Percentiles rank a stretch among this genome's conserved stretches.
Evolutionary conservation across 2,329 filamentous ascomycete genomes (phyloP).

Genomic region (Knufia petricola): DNA sequence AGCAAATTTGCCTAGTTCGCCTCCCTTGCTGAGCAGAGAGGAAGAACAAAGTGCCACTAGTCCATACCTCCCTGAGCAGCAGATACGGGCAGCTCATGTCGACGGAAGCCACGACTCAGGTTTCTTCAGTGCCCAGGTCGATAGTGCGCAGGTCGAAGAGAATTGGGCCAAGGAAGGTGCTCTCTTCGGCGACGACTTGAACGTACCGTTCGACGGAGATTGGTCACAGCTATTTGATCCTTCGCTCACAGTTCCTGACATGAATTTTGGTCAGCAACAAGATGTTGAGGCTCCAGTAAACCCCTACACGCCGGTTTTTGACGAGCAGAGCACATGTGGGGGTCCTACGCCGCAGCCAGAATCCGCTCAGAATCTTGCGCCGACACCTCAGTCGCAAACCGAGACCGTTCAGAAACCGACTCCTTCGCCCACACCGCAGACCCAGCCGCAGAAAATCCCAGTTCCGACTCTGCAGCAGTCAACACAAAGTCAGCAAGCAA

Average conservation of each 20-base stretch:
- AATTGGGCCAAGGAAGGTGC: slow-evolving; percentile 41
- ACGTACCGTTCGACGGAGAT: slow-evolving; percentile 19
- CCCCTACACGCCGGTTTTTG: slow-evolving; percentile 16
- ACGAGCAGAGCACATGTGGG: slow-evolving; percentile 14
- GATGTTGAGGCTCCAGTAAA: neutral
- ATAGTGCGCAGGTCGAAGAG: slow-evolving; percentile 3
- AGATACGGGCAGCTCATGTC: slow-evolving; percentile 17
- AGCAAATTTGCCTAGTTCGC: slow-evolving; percentile 78
- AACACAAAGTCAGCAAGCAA: neutral
- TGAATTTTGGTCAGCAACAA: neutral
- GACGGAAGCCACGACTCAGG: slow-evolving; percentile 54
- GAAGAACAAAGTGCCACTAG: slow-evolving; percentile 52
- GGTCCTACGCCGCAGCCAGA: slow-evolving; percentile 9
- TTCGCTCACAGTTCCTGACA: neutral
- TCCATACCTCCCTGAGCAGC: slow-evolving; percentile 52
- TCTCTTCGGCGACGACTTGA: slow-evolving; percentile 18
- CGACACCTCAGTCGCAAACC: neutral
- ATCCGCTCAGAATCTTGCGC: neutral
- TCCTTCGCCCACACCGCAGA: neutral
- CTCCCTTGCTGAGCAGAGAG: slow-evolving; percentile 61
- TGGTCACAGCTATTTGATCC: slow-evolving; percentile 1
- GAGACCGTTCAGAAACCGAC: neutral
- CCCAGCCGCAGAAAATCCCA: slow-evolving; percentile 9
- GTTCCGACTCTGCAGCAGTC: neutral
- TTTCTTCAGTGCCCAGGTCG: slow-evolving; percentile 61